Base-by-base conservation (phyloP, 108 stramenopile species). In the Thalassiosira profunda region DNA sequence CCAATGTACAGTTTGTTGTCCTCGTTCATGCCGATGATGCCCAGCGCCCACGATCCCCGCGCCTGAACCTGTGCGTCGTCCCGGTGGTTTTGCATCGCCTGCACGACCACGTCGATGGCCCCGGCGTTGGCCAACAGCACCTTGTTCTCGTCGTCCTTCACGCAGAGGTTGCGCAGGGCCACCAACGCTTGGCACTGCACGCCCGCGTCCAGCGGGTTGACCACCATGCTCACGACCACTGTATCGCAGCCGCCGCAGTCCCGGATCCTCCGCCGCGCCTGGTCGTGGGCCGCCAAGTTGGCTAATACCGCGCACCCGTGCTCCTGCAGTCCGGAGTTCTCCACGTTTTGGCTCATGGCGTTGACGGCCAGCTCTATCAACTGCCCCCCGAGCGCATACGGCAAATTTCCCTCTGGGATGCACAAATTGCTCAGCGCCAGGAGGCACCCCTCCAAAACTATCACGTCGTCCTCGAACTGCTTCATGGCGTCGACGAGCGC, bases 1-100 rank as follows among this genome's bases (percentile, higher is more conserved):
- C 87, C 91, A 67, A 92, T 92, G 5, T 81, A 54, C 2, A 33
- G 55, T 54, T 76, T 85, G 58, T 77, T 85, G 31, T 81, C 76
- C 24, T 74, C 51, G 36, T 74, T 87, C 9, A 72, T 63, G 9
- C 85, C 81, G 15, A 87, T 54, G 54, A 76, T 84, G 33, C 84
- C 72, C 38, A 92, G 51, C 3, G 82, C 85, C 76, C 84, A 85
- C 7, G 86, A 84, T 21, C 91, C 91, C 14, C 59, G 58, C 48
- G 75, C 64, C 63, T 92, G 91, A 6, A 92, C 67, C 14, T 51
- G 76, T 0, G 80, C 36, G 12, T 76, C 79, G 46, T 85, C 79
- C 29, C 83, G 68, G 58, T 92, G 91, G 9, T 74, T 63, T 56
- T 89, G 82, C 86, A 92, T 86, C 12, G 87, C 91, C 24, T 58